A percentile compares a stretch with the other conserved stretches of the same genome.
Evolutionary conservation across 2,329 filamentous ascomycete species (phyloP).

Genomic region (Didymellaceae sp.): DNA sequence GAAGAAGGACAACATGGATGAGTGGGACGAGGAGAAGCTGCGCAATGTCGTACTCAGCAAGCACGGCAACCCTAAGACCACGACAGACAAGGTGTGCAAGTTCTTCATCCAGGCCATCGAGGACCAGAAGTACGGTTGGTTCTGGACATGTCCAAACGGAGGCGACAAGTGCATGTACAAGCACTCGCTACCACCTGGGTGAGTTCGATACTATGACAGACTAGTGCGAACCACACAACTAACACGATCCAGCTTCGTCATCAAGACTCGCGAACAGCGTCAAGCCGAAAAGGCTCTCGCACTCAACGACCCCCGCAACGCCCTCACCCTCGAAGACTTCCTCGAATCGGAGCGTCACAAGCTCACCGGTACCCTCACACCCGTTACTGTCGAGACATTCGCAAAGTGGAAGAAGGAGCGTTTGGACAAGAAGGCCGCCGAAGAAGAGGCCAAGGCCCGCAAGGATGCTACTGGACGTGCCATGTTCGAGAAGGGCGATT

Average conservation of each 20-base stretch:
- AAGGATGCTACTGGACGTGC: slow-evolving; percentile 96
- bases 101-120: slow-evolving; percentile 97
- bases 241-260: slow-evolving; percentile 71
- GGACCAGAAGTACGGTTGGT: slow-evolving; percentile 99
- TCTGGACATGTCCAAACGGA: slow-evolving; percentile 96
- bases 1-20: slow-evolving; percentile 89
- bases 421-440: slow-evolving; percentile 92
- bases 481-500: slow-evolving; percentile 96
- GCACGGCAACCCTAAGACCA: slow-evolving; percentile 94
- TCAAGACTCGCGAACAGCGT: slow-evolving; percentile 97
- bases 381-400: slow-evolving; percentile 90
- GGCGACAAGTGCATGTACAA: slow-evolving; percentile 99
- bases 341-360: slow-evolving; percentile 96
- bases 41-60: slow-evolving; percentile 90
- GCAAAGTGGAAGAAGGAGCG: slow-evolving; percentile 97
- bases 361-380: slow-evolving; percentile 87
- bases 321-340: slow-evolving; percentile 95
- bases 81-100: slow-evolving; percentile 99
- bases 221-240: slow-evolving; percentile 3
- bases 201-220: slow-evolving; percentile 52
- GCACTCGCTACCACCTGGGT: slow-evolving; percentile 94
- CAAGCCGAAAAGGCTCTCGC: slow-evolving; percentile 93
- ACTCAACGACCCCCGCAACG: slow-evolving; percentile 94
- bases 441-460: slow-evolving; percentile 85
- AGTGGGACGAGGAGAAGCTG: slow-evolving; percentile 98